These are phyloP conservation scores for Plantago coronopus DNA, from an alignment of 305 asterid genomes.

Conservation along the genomic window DNA sequence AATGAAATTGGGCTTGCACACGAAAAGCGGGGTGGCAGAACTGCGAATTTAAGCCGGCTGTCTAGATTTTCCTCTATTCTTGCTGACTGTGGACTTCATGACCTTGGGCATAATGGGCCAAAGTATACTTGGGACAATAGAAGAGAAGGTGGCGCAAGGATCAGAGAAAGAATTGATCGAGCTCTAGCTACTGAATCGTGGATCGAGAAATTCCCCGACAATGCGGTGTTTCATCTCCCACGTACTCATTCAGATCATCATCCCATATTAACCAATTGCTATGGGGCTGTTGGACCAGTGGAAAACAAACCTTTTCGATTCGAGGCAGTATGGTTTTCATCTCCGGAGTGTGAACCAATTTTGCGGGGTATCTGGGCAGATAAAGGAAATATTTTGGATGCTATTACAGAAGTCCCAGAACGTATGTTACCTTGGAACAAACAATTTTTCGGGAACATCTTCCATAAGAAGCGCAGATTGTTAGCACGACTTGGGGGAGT, in stretches of 20 bases:
- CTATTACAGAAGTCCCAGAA: neutral
- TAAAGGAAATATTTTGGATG: neutral
- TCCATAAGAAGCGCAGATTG: neutral
- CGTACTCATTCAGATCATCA: neutral
- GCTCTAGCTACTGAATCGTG: neutral
- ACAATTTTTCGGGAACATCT: neutral
- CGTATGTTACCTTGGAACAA: neutral
- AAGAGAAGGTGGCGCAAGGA: neutral
- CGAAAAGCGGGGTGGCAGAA: neutral
- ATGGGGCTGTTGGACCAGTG: neutral
- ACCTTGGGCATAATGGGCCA: neutral
- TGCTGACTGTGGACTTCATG: neutral
- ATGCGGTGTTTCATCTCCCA: neutral
- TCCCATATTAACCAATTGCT: neutral
- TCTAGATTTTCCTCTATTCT: neutral
- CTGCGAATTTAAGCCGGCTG: neutral
- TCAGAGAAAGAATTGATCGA: neutral
- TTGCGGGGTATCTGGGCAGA: neutral
- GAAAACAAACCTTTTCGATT: neutral
- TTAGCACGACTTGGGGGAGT: neutral
- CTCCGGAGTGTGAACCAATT: neutral
- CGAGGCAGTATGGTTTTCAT: too few species aligned
- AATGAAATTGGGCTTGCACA: too few species aligned
- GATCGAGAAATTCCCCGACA: neutral
- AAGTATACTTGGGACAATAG: neutral